Evolutionary conservation across 2,329 filamentous ascomycete species (phyloP).

Genomic region (Ceratocystis cacaofunesta): DNA sequence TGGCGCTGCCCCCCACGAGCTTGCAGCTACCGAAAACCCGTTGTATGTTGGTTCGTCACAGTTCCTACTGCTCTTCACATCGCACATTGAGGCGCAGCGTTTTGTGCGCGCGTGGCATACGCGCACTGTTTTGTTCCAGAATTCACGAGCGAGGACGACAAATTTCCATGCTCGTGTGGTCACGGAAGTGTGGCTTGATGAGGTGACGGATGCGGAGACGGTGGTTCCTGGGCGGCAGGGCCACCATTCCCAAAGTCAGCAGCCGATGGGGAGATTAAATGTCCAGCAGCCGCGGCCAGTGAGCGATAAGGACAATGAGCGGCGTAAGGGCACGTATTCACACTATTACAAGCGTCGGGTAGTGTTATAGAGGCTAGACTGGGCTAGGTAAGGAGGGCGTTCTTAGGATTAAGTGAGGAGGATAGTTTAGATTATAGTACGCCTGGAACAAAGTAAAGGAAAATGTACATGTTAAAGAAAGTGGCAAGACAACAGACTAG

Average conservation of each 20-base stretch:
- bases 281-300: background rate
- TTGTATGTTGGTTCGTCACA: constrained; percentile 6
- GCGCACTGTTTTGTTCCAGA: constrained; percentile 18
- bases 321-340: constrained; percentile 4
- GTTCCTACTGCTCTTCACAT: constrained; percentile 15
- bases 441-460: too few relatives aligned
- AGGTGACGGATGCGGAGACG: background rate
- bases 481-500: too few relatives aligned
- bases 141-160: constrained; percentile 10
- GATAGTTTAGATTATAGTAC: too few relatives aligned
- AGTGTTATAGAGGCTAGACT: background rate
- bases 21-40: constrained; percentile 7
- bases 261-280: background rate
- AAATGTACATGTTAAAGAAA: too few relatives aligned
- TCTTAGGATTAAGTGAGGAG: background rate
- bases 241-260: background rate
- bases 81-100: constrained; percentile 25
- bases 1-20: background rate
- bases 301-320: background rate
- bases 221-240: background rate
- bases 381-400: background rate
- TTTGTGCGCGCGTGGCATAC: constrained; percentile 31
- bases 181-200: constrained; percentile 10
- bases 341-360: constrained; percentile 6
- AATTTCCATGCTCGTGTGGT: constrained; percentile 12